Conservation (phyloP, 139 green algal species). For the Chara braunii region DNA sequence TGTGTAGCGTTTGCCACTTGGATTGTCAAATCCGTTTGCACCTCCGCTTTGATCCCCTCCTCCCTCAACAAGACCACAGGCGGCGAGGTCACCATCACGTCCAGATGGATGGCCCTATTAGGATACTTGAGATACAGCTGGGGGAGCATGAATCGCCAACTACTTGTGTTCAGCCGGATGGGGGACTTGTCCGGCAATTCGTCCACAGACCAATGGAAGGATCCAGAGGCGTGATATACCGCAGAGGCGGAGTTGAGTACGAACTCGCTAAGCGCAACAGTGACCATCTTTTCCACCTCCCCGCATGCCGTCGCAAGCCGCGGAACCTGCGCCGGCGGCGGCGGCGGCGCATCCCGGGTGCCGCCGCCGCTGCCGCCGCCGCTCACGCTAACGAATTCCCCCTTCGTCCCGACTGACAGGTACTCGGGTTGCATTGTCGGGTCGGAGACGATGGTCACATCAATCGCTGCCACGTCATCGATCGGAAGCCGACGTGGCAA, state of each 20-base stretch:
- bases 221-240: constrained; percentile 25
- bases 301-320: too few relatives aligned
- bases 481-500: constrained; percentile 6
- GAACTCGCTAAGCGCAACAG: constrained; percentile 13
- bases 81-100: constrained; percentile 4
- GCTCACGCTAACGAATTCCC: constrained; percentile 27
- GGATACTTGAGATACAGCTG: constrained; percentile 24
- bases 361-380: too few relatives aligned
- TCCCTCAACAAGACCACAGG: neutral
- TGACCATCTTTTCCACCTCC: constrained; percentile 20
- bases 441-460: constrained; percentile 2
- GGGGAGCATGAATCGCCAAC: constrained; percentile 25
- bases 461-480: constrained; percentile 13
- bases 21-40: too few relatives aligned
- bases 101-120: constrained; percentile 7
- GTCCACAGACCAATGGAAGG: constrained; percentile 7
- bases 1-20: too few relatives aligned
- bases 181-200: constrained; percentile 3
- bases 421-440: constrained; percentile 1
- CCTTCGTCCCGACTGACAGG: neutral
- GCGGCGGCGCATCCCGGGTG: too few relatives aligned
- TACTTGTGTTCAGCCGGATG: constrained; percentile 22
- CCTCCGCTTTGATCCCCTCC: constrained; percentile 5
- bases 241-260: constrained; percentile 21
- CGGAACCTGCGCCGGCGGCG: too few relatives aligned